Evolutionary conservation across 2,329 filamentous ascomycete species (phyloP), one percentile per base, ranked within the genome.

Genomic region (Leptosphaerulina australis): DNA sequence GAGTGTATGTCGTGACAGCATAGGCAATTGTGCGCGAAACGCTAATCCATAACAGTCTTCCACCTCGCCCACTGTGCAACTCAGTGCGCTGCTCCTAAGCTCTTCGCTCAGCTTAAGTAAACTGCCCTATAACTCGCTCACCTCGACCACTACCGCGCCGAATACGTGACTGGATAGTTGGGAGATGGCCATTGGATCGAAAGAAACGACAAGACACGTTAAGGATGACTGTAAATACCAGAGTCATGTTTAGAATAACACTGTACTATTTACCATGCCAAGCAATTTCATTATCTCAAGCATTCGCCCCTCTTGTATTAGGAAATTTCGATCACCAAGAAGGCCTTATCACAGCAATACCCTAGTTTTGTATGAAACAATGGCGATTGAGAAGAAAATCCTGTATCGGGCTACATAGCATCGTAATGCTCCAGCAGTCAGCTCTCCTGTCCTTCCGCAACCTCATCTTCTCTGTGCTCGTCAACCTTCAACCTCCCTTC

Each of bases 51-150:
- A 10, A 4, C 66, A 97, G 93, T 97, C 83, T 99, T 99, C 88
- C 93, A 99, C 79, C 90, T 99, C 68, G 87, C 90, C 68, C 94
- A 97, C 83, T 99, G 94, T 81, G 91, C 93, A 59, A 90, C 85
- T 69, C 81, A 88, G 74, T 99, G 94, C 76, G 93, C 94, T 58
- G 94, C 94, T 46, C 92, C 93, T 70, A 97, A 96, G 87, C 88
- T 99, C 70, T 99, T 91, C 85, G 84, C 87, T 62, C 81, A 86
- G 77, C 88, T 97, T 75, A 95, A 93, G 84, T 97, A 96, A 83
- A 68, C 34, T 21, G 22, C 43, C 40, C 34, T 25, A 38, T 5
- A 31, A 18, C 25, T 37, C 54, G 44, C 53, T 51, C 50, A 48
- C 49, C 50, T 48, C 51, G 39, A 44, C 46, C 39, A 40, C 52